Base-by-base conservation (phyloP, 2,329 filamentous ascomycete species). In the Stagonosporopsis tanaceti region DNA sequence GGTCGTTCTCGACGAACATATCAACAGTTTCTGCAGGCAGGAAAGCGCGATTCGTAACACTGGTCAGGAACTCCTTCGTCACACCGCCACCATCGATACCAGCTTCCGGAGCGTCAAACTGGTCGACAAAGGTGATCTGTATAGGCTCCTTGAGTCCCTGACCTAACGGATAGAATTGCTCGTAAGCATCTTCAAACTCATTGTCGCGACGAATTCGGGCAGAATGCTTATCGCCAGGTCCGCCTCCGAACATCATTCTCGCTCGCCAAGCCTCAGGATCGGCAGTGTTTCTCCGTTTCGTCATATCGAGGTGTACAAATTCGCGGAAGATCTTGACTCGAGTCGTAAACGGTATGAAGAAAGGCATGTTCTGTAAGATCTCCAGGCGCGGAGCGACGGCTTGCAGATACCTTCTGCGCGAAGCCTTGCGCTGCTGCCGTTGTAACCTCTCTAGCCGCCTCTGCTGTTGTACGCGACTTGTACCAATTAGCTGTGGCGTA, bases 81-180 rank as follows among this genome's bases (percentile, higher is more conserved):
- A 99, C 95, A 61, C 95, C 95, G 8, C 95, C 95, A 0, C 95
- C 95, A 71, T 99, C 95, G 53, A 99, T 98, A 9, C 95, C 95
- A 12, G 94, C 94, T 77, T 99, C 95, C 7, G 87, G 83, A 1
- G 89, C 86, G 59, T 90, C 91, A 65, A 96, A 99, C 58, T 93
- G 86, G 72, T 99, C 95, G 40, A 97, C 88, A 74, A 99, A 99
- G 0, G 92, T 95, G 69, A 99, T 98, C 71, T 96, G 92, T 34
- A 99, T 97, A 0, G 93, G 92, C 71, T 98, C 94, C 72, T 98
- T 98, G 53, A 99, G 78, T 0, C 88, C 89, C 14, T 94, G 90
- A 0, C 90, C 90, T 5, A 98, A 82, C 1, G 85, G 76, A 68
- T 92, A 97, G 69, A 97, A 97, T 53, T 93, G 85, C 3, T 89